Evolutionary conservation across 371 early-diverging fungal genomes (phyloP), one percentile per base, ranked within the genome.

Genomic region (Paraphysoderma sedebokerense): DNA sequence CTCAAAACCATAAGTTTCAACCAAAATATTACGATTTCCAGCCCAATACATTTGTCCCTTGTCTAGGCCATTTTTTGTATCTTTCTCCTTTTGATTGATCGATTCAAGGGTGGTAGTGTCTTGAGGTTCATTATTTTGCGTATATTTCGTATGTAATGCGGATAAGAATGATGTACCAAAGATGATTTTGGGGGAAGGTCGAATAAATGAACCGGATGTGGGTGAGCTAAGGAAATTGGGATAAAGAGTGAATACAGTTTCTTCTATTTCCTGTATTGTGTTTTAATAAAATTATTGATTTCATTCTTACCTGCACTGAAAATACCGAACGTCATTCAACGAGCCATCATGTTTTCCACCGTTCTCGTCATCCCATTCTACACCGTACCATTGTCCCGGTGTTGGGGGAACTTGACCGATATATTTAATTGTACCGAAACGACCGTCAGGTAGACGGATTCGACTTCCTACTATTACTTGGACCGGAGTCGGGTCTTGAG

Each of bases 261-360:
- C 13, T 24, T 20, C 11, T 20, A 32, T 3, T 12, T 20, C 30
- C 12, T 29, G 5, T 11, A 19, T 7, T 20, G 28, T 15, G 27
- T 28, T 13, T n/a, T n/a, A n/a, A n/a, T n/a, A n/a, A n/a, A n/a
- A n/a, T n/a, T n/a, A n/a, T n/a, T n/a, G n/a, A n/a, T n/a, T n/a
- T n/a, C n/a, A n/a, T n/a, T n/a, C n/a, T n/a, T n/a, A n/a, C n/a
- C n/a, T n/a, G n/a, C n/a, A n/a, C 34, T 34, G 34, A 23, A 50
- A 50, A 27, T 50, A 50, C 8, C 28, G 33, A 13, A 28, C 28
- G 15, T 37, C 50, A 22, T 50, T 50, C 27, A 35, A 4, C n/a
- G 44, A 23, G 27, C 50, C 50, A 32, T 17, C 37, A 30, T 50
- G 50, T 39, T 50, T 50, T 22, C 50, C 48, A 17, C 47, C n/a